A percentile compares a stretch with the other conserved stretches of the same genome.
These are phyloP conservation scores for Apiotrichum montevideense DNA, from an alignment of 1,284 basidiomycete species.

Conservation along the genomic window DNA sequence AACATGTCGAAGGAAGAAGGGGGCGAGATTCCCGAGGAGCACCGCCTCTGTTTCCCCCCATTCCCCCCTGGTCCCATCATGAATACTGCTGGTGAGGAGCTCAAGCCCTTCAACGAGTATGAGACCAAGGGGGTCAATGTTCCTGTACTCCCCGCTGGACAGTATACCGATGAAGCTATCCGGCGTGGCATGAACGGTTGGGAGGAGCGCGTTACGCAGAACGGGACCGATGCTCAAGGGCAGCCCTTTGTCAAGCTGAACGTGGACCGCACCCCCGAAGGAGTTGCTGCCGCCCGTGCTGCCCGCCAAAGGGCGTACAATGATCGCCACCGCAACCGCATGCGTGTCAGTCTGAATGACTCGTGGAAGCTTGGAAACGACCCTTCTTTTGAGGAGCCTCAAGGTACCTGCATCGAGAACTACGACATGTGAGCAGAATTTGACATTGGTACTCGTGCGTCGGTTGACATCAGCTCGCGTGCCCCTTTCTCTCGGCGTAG, in stretches of 20 bases:
- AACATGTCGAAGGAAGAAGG: too few relatives aligned
- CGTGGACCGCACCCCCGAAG: too few relatives aligned
- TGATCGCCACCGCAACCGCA: background rate
- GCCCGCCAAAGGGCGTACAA: background rate
- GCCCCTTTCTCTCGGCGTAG: conserved; percentile 34
- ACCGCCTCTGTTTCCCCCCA: too few relatives aligned
- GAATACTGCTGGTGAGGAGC: background rate
- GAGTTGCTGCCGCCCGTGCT: too few relatives aligned
- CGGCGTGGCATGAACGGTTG: conserved; percentile 6
- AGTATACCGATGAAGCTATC: background rate
- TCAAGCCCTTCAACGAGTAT: conserved; percentile 7
- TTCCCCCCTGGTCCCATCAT: too few relatives aligned
- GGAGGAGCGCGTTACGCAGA: background rate
- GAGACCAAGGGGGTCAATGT: background rate
- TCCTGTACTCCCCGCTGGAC: background rate
- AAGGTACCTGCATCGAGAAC: conserved; percentile 15
- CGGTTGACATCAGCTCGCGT: conserved; percentile 16
- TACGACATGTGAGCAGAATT: conserved; percentile 21
- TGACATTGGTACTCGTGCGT: too few relatives aligned
- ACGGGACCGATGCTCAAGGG: conserved; percentile 7
- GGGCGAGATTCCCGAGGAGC: too few relatives aligned
- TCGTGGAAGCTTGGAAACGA: conserved; percentile 25
- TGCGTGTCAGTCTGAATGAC: conserved; percentile 13
- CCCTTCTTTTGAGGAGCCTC: conserved; percentile 26
- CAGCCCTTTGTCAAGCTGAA: conserved; percentile 1